Evolutionary conservation across 1,284 basidiomycete genomes (phyloP).

Genomic region (Porogramme epimiltina): DNA sequence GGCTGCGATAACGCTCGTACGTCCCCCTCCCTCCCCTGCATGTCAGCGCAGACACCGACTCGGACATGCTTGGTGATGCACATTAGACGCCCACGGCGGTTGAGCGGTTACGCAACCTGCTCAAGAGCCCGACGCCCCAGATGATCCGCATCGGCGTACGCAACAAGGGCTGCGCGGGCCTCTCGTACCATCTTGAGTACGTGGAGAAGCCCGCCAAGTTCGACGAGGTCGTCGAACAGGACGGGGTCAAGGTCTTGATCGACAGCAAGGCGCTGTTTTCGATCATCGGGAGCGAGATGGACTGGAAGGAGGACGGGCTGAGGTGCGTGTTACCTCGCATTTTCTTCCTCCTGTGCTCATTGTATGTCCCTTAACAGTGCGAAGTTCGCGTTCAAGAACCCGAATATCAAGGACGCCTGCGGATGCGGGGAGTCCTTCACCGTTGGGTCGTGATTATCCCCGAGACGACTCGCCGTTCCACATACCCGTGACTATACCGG

Average conservation of each 20-base stretch:
- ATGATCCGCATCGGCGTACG: slow-evolving; percentile 94
- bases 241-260: slow-evolving; percentile 91
- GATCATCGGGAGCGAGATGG: slow-evolving; percentile 99
- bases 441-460: slow-evolving; percentile 39
- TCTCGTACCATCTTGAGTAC: slow-evolving; percentile 98
- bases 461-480: background rate
- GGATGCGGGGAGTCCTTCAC: slow-evolving; percentile 93
- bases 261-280: slow-evolving; percentile 98
- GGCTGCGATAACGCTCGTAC: slow-evolving; percentile 81
- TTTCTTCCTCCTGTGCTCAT: background rate
- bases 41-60: background rate
- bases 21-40: slow-evolving; percentile 34
- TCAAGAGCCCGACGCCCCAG: slow-evolving; percentile 83
- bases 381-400: slow-evolving; percentile 92
- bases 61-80: slow-evolving; percentile 9
- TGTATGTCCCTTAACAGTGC: slow-evolving; percentile 50
- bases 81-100: slow-evolving; percentile 83
- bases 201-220: slow-evolving; percentile 90
- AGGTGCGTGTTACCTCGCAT: slow-evolving; percentile 51
- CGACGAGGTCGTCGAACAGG: slow-evolving; percentile 97
- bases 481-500: background rate
- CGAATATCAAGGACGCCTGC: slow-evolving; percentile 89
- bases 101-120: slow-evolving; percentile 66
- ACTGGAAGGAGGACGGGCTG: slow-evolving; percentile 92
- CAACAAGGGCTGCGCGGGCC: slow-evolving; percentile 99